These are phyloP conservation scores for Colletotrichum ledebouriae DNA, from an alignment of 2,329 filamentous ascomycete species.

Conservation along the genomic window DNA sequence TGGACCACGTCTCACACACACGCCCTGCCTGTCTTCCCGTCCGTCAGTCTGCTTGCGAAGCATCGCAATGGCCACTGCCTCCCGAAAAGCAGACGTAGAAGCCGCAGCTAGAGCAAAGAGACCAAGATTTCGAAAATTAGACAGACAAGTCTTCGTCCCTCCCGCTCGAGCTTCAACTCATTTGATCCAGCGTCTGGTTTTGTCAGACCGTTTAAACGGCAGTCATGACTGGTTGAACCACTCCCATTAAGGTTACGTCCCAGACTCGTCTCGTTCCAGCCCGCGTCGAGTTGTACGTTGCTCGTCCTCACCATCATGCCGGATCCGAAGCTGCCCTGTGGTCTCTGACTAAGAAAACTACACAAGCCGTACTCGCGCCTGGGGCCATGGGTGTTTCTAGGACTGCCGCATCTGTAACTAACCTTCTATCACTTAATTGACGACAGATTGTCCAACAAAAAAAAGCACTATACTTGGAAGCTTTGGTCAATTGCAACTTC, in stretches of 20 bases:
- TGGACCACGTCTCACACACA: constrained; percentile 1
- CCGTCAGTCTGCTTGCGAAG: neutral
- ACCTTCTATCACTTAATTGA: neutral
- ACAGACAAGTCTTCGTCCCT: neutral
- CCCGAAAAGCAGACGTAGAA: neutral
- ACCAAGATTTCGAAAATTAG: constrained; percentile 2
- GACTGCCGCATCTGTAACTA: neutral
- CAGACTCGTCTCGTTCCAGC: constrained; percentile 42
- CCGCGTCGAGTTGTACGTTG: constrained; percentile 31
- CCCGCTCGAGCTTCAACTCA: neutral
- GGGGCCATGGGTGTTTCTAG: neutral
- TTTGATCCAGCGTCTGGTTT: constrained; percentile 23
- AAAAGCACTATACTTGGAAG: neutral
- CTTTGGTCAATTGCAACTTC: neutral
- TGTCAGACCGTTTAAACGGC: constrained; percentile 16
- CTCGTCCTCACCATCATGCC: neutral
- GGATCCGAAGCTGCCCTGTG: constrained; percentile 29
- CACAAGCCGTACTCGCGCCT: constrained; percentile 7
- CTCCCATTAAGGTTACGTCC: constrained; percentile 38
- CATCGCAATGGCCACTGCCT: neutral
- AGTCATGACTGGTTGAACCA: constrained; percentile 26
- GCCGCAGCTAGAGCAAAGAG: neutral
- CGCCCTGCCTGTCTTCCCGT: neutral
- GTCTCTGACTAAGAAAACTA: constrained; percentile 25
- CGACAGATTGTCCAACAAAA: neutral